These are phyloP conservation scores for Skeletonema potamos DNA, from an alignment of 108 stramenopile genomes.

Conservation along the genomic window DNA sequence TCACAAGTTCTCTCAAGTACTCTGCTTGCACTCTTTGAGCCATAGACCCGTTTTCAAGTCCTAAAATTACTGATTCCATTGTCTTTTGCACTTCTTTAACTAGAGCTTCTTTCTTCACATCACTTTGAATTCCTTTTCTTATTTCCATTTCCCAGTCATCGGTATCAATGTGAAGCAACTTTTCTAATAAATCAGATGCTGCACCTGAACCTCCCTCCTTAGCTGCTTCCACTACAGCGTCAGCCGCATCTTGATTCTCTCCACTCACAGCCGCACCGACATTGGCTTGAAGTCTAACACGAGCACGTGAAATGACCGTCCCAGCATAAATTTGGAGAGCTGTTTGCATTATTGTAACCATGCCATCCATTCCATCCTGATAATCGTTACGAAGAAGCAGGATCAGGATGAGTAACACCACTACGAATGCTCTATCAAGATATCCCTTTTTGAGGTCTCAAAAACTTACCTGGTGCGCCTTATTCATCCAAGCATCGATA, in stretches of 20 bases:
- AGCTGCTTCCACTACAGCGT: slow-evolving; percentile 21
- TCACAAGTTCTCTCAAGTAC: slow-evolving; percentile 81
- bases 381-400: not conserved
- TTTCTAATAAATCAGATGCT: slow-evolving; percentile 63
- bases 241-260: slow-evolving; percentile 42
- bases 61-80: slow-evolving; percentile 87
- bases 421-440: not conserved
- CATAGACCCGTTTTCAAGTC: slow-evolving; percentile 88
- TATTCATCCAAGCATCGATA: slow-evolving; percentile 90
- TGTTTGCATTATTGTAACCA: slow-evolving; percentile 87
- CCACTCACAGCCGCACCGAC: slow-evolving; percentile 43
- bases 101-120: slow-evolving; percentile 52
- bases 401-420: not conserved
- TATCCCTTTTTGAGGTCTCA: not conserved
- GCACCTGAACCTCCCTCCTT: not conserved
- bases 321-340: slow-evolving; percentile 90
- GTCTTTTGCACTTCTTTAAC: slow-evolving; percentile 79
- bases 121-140: slow-evolving; percentile 24
- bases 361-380: slow-evolving; percentile 87
- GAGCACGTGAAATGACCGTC: slow-evolving; percentile 57
- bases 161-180: slow-evolving; percentile 68
- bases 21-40: slow-evolving; percentile 92
- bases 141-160: slow-evolving; percentile 82
- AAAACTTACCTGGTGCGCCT: slow-evolving; percentile 60
- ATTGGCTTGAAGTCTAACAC: slow-evolving; percentile 43